A percentile compares a stretch with the other conserved stretches of the same genome.
Evolutionary conservation across 1,284 basidiomycete species (phyloP).

Genomic region (Xanthoconium separans): DNA sequence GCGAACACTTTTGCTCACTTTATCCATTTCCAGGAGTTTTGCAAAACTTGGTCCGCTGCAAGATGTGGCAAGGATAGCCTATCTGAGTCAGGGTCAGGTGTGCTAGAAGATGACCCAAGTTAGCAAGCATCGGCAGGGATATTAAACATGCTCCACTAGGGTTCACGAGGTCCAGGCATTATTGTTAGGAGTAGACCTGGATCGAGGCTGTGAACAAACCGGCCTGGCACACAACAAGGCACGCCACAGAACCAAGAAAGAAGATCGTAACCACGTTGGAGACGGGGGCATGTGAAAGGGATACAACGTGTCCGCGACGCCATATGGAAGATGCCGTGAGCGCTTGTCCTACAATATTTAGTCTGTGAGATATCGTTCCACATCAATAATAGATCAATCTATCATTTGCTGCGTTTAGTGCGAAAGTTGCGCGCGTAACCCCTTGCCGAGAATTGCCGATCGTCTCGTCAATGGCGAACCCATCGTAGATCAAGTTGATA

Average conservation of each 20-base stretch:
- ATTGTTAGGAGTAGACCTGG: neutral
- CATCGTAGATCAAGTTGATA: constrained; percentile 3
- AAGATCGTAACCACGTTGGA: constrained; percentile 8
- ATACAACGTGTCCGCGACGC: constrained; percentile 5
- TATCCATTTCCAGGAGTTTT: neutral
- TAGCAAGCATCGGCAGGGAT: neutral
- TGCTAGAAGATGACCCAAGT: neutral
- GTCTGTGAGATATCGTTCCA: neutral
- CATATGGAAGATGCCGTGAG: neutral
- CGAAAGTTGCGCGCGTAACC: neutral
- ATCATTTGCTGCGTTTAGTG: neutral
- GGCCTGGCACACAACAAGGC: constrained; percentile 1
- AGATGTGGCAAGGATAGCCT: too few species aligned
- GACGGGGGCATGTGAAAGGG: constrained; percentile 8
- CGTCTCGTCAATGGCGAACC: constrained; percentile 1
- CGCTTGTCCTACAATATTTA: neutral
- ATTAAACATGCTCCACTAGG: constrained; percentile 4
- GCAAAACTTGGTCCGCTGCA: too few species aligned
- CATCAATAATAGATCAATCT: neutral
- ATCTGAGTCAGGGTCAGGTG: neutral
- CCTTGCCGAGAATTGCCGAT: constrained; percentile 10
- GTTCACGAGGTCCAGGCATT: constrained; percentile 5
- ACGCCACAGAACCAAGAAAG: constrained; percentile 1
- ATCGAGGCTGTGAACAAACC: constrained; percentile 2
- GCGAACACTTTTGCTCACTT: neutral